Evolutionary conservation across 306 rosid genomes (phyloP), one percentile per base, ranked within the genome.

Genomic region (Cicer cuneatum): DNA sequence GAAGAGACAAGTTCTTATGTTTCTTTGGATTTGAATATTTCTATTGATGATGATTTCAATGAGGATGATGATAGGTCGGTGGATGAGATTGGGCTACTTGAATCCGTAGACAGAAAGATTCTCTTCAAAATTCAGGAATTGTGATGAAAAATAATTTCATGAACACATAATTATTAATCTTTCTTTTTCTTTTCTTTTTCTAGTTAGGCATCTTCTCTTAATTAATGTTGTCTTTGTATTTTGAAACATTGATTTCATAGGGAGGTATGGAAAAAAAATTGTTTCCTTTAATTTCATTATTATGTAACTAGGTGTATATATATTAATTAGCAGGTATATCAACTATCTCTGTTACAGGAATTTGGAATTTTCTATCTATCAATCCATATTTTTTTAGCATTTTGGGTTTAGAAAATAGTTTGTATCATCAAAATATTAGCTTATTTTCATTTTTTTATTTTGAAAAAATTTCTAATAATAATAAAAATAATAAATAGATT

Each of bases 1-100:
- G 88, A 66, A 75, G 86, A 86, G 73, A 81, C 85, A 71, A 87
- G 86, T 63, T 86, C 85, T 86, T 78, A 78, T 74, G 80, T 86
- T 78, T 75, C 89, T 48, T 78, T 95, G 81, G 99, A 95, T 89
- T 92, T 95, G 96, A 95, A 95, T 78, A 78, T 95, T 74, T 86
- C 93, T 49, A 84, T 92, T 81, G 93, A 86, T 15, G 93, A 85
- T 56, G 80, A 65, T 5, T 40, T 73, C 47, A 73, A 52, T 6
- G 48, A 78, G n/a, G 62, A 82, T 35, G 87, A 57, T 49, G 83
- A 83, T 79, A 66, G 47, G 12, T 87, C 79, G 0, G 85, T 85
- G 45, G 97, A 90, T 80, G 95, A 87, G 49, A 87, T 89, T 59
- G 97, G 92, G 6, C 89, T 95, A 78, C 89, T 92, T 76, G 93